phyloP scores from a whole-genome alignment of 495 filamentous ascomycete species.

The Pseudomonodictys pantanalensis region DNA sequence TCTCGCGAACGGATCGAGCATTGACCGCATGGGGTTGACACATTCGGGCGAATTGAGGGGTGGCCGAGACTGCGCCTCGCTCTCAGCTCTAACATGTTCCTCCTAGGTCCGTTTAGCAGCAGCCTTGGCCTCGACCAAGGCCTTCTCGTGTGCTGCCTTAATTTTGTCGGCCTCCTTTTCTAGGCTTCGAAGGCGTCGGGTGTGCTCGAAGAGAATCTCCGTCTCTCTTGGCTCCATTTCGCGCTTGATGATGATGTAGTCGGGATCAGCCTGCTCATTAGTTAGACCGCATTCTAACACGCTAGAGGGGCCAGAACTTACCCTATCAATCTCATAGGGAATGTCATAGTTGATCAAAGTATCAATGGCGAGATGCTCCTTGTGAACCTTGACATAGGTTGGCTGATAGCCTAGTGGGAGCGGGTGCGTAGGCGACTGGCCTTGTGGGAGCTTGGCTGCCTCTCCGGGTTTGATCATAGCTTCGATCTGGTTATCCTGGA shows the following conservation, averaged over 20 bases:
- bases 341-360: constrained; percentile 43
- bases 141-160: too few species aligned
- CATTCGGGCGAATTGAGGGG: too few species aligned
- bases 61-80: too few species aligned
- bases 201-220: constrained; percentile 46
- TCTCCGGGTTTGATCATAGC: constrained; percentile 39
- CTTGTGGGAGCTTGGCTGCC: constrained; percentile 22
- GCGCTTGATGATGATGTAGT: constrained; percentile 44
- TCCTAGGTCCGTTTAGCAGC: too few species aligned
- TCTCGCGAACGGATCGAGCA: too few species aligned
- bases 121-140: too few species aligned
- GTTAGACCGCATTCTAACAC: not conserved
- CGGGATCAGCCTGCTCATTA: constrained; percentile 30
- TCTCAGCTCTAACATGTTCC: too few species aligned
- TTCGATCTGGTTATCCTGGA: constrained; percentile 42
- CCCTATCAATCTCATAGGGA: constrained; percentile 41
- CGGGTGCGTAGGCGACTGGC: constrained; percentile 20
- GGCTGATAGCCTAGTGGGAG: constrained; percentile 20
- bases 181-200: constrained; percentile 41
- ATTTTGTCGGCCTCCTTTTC: too few species aligned
- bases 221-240: constrained; percentile 44
- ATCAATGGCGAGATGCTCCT: constrained; percentile 41
- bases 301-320: constrained; percentile 32
- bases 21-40: too few species aligned
- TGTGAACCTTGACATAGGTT: constrained; percentile 42